Conservation (phyloP, 83 land plant genomes). For the Picea abies region DNA sequence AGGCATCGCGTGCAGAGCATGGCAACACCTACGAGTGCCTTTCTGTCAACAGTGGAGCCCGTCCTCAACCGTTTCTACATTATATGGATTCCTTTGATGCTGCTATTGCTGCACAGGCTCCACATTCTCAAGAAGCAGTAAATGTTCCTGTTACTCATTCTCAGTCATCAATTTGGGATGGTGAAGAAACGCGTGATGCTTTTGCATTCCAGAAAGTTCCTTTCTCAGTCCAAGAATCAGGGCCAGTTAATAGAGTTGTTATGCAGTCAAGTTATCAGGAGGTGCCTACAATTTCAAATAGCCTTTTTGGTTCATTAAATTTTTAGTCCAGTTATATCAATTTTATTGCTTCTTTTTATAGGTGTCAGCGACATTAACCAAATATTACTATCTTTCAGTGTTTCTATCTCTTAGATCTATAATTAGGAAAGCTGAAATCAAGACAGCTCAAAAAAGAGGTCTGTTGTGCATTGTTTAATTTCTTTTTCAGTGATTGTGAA, state of each 20-base stretch:
- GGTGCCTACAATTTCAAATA: constrained; percentile 9
- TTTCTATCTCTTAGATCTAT: neutral
- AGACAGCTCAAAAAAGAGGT: neutral
- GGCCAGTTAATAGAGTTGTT: constrained; percentile 7
- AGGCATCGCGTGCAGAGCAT: constrained; percentile 42
- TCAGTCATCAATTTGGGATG: constrained; percentile 54
- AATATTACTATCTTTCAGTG: neutral
- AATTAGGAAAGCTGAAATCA: neutral
- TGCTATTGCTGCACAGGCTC: constrained; percentile 74
- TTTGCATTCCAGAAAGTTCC: constrained; percentile 56
- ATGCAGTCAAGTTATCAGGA: constrained; percentile 5
- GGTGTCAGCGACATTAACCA: neutral
- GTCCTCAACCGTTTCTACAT: constrained; percentile 37
- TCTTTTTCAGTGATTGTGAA: constrained; percentile 1
- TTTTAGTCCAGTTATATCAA: constrained; percentile 16
- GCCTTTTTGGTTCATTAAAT: constrained; percentile 17
- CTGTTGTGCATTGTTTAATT: neutral
- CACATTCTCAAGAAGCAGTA: constrained; percentile 26
- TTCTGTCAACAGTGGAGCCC: constrained; percentile 24
- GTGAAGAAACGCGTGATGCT: constrained; percentile 84
- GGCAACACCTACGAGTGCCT: constrained; percentile 17
- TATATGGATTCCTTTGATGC: constrained; percentile 84
- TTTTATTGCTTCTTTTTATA: neutral
- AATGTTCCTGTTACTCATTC: constrained; percentile 8
- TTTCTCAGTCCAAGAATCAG: constrained; percentile 13